These are phyloP conservation scores for Rhypophila decipiens DNA, from an alignment of 495 filamentous ascomycete species.

Conservation along the genomic window DNA sequence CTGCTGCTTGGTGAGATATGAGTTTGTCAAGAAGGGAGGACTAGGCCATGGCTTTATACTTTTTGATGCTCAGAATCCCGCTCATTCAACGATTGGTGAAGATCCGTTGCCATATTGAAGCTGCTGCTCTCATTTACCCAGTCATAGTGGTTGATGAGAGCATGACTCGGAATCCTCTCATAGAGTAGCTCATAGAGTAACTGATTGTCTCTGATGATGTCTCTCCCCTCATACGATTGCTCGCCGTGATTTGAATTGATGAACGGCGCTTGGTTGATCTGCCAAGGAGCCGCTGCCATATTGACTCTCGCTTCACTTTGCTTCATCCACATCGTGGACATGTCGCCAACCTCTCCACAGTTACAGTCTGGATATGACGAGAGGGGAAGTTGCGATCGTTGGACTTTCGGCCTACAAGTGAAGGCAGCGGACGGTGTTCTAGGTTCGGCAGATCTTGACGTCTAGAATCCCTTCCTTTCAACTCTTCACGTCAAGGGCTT, in stretches of 20 bases:
- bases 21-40: not conserved
- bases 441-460: not conserved
- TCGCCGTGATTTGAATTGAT: not conserved
- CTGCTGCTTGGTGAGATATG: not conserved
- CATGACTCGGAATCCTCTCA: not conserved
- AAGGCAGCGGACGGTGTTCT: not conserved
- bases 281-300: not conserved
- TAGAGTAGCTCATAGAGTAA: not conserved
- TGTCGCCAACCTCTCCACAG: not conserved
- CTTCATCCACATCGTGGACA: not conserved
- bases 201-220: not conserved
- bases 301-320: not conserved
- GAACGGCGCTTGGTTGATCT: not conserved
- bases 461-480: not conserved
- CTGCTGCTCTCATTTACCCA: not conserved
- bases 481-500: not conserved
- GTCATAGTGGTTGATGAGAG: not conserved
- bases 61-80: too few species aligned
- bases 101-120: not conserved
- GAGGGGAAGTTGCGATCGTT: not conserved
- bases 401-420: not conserved
- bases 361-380: not conserved
- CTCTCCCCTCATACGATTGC: not conserved
- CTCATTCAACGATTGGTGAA: not conserved
- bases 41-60: not conserved